phyloP scores from a whole-genome alignment of 2,329 filamentous ascomycete species.

The Fusarium bulbicola region DNA sequence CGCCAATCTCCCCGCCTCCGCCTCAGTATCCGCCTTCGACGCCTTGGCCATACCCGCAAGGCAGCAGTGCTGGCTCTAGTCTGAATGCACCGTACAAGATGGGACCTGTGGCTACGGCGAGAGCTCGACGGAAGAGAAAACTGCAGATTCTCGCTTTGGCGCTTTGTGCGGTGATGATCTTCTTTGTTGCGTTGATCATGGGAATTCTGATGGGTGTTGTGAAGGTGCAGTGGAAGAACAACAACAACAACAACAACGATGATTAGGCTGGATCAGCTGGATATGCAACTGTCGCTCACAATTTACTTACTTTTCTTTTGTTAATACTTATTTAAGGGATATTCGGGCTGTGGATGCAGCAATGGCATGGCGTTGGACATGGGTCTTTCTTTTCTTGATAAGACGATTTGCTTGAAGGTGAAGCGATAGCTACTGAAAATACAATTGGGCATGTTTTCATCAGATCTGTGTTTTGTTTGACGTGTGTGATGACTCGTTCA shows the following conservation, averaged over 20 bases:
- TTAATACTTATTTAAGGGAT: neutral
- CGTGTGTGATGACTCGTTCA: neutral
- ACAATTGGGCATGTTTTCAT: neutral
- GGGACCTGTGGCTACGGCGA: slow-evolving; percentile 37
- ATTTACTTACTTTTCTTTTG: neutral
- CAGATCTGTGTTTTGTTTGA: no score
- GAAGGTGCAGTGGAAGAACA: slow-evolving; percentile 32
- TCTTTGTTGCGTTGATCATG: slow-evolving; percentile 39
- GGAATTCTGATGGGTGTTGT: slow-evolving; percentile 42
- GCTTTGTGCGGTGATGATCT: slow-evolving; percentile 34
- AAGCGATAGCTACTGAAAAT: neutral
- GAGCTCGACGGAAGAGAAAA: slow-evolving; percentile 33
- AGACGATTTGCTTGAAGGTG: neutral
- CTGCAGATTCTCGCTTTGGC: slow-evolving; percentile 36
- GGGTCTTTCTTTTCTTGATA: neutral
- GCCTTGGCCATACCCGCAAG: slow-evolving; percentile 32
- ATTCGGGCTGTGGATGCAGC: neutral
- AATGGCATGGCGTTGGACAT: slow-evolving; percentile 15
- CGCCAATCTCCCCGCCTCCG: slow-evolving; percentile 10
- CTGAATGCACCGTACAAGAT: slow-evolving; percentile 31
- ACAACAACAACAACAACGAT: slow-evolving; percentile 12
- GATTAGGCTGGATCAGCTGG: neutral
- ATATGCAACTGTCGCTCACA: neutral
- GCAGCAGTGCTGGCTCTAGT: slow-evolving; percentile 28
- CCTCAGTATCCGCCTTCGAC: slow-evolving; percentile 32